Evolutionary conservation across 2,329 filamentous ascomycete species (phyloP), one percentile per base, ranked within the genome.

Genomic region (Beauveria varroae): DNA sequence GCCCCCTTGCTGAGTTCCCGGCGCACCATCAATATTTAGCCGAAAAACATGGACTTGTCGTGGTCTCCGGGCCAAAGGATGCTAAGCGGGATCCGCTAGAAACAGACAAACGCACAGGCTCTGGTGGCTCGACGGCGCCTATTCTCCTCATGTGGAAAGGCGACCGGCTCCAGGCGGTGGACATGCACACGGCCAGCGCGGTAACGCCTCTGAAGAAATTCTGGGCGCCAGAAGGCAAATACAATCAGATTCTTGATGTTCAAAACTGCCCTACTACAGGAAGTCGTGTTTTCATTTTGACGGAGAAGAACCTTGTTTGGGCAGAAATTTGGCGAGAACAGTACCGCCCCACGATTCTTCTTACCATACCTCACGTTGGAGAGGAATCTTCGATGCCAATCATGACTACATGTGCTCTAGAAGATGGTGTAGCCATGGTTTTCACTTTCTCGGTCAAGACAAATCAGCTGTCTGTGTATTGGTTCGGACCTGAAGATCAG

Each of bases 11-110:
- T 6, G 67, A 70, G 37, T 64, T 77, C 3, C 74, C 77, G 3
- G 62, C 64, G 7, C 64, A 57, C 20, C 66, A 72, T 20, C 64
- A 65, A 6, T 69, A 70, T 44, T 63, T 68, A 1, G 68, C 72
- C 3, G 71, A 73, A 61, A 76, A 72, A 61, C 76, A 83, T 57
- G 78, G 74, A 7, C 67, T 81, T 20, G 60, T 80, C 3, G 78
- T 77, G 67, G 70, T 80, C 30, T n/a, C 20, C 16, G 18, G 37
- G 3, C 50, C 46, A 24, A 46, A 26, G 1, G 6, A n/a, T 28
- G 50, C 50, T 6, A n/a, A 5, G 9, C 22, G 43, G 7, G 51
- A 62, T 44, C 37, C 5, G 49, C 51, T 14, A 58, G 64, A 47
- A 62, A 66, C 9, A 44, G 22, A 41, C 14, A 30, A 18, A 10